Evolutionary conservation across 164 flowering plant species (phyloP).

Genomic region (Stephania cephalantha): DNA sequence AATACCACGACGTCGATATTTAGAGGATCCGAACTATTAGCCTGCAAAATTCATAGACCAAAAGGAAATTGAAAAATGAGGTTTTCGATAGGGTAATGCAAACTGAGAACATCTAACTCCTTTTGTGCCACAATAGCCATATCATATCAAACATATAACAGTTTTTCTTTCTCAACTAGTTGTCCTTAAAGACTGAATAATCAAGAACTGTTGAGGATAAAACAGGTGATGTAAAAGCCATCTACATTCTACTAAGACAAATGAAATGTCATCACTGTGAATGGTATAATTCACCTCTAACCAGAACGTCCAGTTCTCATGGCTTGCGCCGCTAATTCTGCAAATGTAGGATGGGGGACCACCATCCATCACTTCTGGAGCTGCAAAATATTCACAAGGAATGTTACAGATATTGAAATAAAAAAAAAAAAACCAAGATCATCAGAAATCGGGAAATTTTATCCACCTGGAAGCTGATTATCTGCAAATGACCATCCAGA

Average conservation of each 20-base stretch:
- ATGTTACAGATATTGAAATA: background rate
- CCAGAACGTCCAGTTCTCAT: conserved; percentile 89
- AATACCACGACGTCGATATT: conserved; percentile 73
- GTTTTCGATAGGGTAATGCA: background rate
- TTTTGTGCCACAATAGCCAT: background rate
- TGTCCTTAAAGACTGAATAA: background rate
- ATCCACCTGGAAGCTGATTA: conserved; percentile 57
- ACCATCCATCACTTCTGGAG: conserved; percentile 50
- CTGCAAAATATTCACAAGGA: conserved; percentile 36
- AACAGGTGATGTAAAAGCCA: background rate
- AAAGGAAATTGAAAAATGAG: background rate
- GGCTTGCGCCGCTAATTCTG: conserved; percentile 71
- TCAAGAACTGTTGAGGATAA: background rate
- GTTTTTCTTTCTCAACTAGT: background rate
- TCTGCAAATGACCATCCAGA: conserved; percentile 92
- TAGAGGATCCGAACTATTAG: conserved; percentile 53
- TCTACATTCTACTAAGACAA: background rate
- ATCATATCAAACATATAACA: background rate
- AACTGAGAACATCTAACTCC: background rate
- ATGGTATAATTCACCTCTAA: conserved; percentile 59
- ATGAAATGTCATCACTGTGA: background rate
- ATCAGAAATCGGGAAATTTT: conserved; percentile 1
- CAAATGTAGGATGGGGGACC: conserved; percentile 83
- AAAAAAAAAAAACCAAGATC: background rate
- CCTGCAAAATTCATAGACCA: conserved; percentile 38